Evolutionary conservation across 2,329 filamentous ascomycete species (phyloP).

Genomic region (Calonectria ilicicola): DNA sequence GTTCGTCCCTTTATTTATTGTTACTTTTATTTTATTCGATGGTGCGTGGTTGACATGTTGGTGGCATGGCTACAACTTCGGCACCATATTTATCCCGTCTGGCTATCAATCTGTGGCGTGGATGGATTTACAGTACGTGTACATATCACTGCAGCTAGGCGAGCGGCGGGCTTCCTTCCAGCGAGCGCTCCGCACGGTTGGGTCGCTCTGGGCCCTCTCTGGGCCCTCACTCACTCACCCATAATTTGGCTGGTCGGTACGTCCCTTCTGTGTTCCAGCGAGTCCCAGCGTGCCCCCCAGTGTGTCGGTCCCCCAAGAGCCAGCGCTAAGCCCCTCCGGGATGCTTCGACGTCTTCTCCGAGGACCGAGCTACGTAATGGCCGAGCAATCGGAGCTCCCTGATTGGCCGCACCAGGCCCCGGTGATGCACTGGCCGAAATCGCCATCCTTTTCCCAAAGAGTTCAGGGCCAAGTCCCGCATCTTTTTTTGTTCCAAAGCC

Average conservation of each 20-base stretch:
- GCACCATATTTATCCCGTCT: background rate
- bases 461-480: slow-evolving; percentile 41
- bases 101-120: slow-evolving; percentile 2
- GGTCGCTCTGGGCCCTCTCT: background rate
- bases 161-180: background rate
- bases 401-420: slow-evolving; percentile 32
- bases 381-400: slow-evolving; percentile 44
- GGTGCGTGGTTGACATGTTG: background rate
- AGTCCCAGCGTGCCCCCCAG: too few species aligned
- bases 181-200: slow-evolving; percentile 2
- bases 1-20: background rate
- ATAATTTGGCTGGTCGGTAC: background rate
- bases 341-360: slow-evolving; percentile 37
- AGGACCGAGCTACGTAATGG: slow-evolving; percentile 47
- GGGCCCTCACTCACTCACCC: too few species aligned
- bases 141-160: background rate
- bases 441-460: slow-evolving; percentile 38
- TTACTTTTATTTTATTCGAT: background rate
- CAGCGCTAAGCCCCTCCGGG: slow-evolving; percentile 10
- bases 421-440: slow-evolving; percentile 44
- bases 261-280: background rate
- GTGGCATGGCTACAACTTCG: background rate
- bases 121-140: slow-evolving; percentile 1
- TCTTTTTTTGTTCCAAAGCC: slow-evolving; percentile 43
- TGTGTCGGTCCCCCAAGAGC: background rate